Conservation (phyloP, 257 asterid species). For the Solanum corneliomulleri region DNA sequence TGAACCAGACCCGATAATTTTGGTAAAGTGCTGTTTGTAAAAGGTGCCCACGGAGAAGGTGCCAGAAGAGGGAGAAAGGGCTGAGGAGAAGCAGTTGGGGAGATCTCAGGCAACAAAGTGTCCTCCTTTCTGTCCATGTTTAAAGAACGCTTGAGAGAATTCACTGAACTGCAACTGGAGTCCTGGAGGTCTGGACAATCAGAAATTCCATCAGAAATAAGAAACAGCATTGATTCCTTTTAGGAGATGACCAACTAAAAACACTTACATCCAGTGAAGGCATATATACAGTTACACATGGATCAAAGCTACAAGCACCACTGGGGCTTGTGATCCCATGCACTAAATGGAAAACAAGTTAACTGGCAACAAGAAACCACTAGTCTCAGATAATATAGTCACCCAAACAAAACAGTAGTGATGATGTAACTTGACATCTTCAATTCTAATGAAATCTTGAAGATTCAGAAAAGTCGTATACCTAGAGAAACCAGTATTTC, state of each 20-base stretch:
- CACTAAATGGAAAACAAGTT: not conserved
- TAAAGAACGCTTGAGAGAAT: constrained; percentile 20
- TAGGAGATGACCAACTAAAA: not conserved
- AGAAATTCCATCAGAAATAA: constrained; percentile 2
- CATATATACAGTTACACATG: not conserved
- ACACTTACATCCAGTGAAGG: not conserved
- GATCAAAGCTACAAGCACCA: not conserved
- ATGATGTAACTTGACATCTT: not conserved
- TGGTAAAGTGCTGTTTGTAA: constrained; percentile 81
- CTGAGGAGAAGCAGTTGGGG: constrained; percentile 66
- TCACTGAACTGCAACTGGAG: constrained; percentile 15
- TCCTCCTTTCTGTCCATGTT: constrained; percentile 31
- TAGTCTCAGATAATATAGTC: not conserved
- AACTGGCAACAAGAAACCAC: not conserved
- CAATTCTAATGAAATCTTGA: not conserved
- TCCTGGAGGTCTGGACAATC: constrained; percentile 42
- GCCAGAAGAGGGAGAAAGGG: constrained; percentile 92
- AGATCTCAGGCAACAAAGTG: constrained; percentile 45
- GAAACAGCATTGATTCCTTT: not conserved
- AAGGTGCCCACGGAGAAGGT: constrained; percentile 91
- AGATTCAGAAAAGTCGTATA: not conserved
- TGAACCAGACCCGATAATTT: constrained; percentile 73
- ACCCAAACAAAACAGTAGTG: not conserved
- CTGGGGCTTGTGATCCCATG: not conserved
- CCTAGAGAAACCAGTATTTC: not conserved